A percentile compares a stretch with the other conserved stretches of the same genome.
Evolutionary conservation across 345 rosid genomes (phyloP).

Genomic region (Nephelium lappaceum): DNA sequence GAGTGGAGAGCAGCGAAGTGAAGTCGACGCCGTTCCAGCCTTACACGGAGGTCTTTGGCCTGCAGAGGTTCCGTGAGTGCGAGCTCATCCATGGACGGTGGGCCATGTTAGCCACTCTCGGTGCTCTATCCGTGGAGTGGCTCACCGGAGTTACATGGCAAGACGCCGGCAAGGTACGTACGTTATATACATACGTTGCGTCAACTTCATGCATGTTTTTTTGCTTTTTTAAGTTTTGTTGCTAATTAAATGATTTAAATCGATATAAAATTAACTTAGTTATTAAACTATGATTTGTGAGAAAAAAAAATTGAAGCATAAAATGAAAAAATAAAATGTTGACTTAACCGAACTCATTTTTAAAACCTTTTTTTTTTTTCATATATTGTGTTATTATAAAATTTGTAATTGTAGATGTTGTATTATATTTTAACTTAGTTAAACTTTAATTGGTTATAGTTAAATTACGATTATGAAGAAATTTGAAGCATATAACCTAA

Average conservation of each 20-base stretch:
- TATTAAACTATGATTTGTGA: background rate
- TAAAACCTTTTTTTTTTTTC: too few species aligned
- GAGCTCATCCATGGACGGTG: conserved; percentile 80
- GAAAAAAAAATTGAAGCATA: too few species aligned
- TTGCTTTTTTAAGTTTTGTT: background rate
- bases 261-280: background rate
- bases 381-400: too few species aligned
- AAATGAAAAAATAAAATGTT: too few species aligned
- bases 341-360: too few species aligned
- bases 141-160: conserved; percentile 83
- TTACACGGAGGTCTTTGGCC: conserved; percentile 71
- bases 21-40: conserved; percentile 74
- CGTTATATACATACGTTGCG: too few species aligned
- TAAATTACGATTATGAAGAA: too few species aligned
- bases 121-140: conserved; percentile 70
- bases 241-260: background rate
- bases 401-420: background rate
- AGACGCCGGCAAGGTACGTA: conserved; percentile 82
- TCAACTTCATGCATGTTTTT: background rate
- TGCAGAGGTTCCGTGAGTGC: conserved; percentile 79
- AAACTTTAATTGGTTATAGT: too few species aligned
- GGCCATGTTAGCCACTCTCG: conserved; percentile 87
- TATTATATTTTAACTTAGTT: too few species aligned
- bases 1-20: conserved; percentile 49
- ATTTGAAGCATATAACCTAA: too few species aligned